These are phyloP conservation scores for Fusarium sp. DNA, from an alignment of 2,329 filamentous ascomycete species.

Conservation along the genomic window DNA sequence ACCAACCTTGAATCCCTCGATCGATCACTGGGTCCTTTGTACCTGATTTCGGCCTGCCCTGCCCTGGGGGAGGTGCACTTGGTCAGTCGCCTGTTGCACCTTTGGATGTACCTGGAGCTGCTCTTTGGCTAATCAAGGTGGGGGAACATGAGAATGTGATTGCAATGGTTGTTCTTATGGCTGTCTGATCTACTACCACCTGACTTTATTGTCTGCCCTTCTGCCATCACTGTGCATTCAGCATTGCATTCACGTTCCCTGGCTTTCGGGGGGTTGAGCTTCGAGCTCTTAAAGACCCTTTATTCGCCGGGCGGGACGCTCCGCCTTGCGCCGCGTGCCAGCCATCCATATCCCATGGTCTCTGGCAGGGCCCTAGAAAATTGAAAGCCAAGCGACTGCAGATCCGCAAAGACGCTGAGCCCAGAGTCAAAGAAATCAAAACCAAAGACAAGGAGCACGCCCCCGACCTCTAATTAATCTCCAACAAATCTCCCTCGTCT, in stretches of 20 bases:
- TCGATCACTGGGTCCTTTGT: slow-evolving; percentile 42
- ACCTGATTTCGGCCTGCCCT: slow-evolving; percentile 35
- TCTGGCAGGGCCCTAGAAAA: slow-evolving; percentile 25
- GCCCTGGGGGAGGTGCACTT: slow-evolving; percentile 25
- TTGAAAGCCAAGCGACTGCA: slow-evolving; percentile 39
- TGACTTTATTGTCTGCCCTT: slow-evolving; percentile 31
- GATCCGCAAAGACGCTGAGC: slow-evolving; percentile 38
- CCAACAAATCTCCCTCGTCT: slow-evolving; percentile 34
- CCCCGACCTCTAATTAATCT: slow-evolving; percentile 26
- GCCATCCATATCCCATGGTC: slow-evolving; percentile 33
- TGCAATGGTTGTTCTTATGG: slow-evolving; percentile 30
- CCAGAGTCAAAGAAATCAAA: slow-evolving; percentile 35
- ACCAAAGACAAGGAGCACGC: slow-evolving; percentile 39
- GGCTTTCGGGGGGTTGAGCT: slow-evolving; percentile 15
- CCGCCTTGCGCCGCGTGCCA: slow-evolving; percentile 44
- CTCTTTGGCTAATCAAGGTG: slow-evolving; percentile 28
- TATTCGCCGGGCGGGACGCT: slow-evolving; percentile 43
- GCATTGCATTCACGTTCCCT: slow-evolving; percentile 7
- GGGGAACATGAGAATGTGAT: slow-evolving; percentile 38
- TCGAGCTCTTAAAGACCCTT: slow-evolving; percentile 29
- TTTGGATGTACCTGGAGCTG: slow-evolving; percentile 18
- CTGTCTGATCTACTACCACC: slow-evolving; percentile 41
- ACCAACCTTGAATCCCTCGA: slow-evolving; percentile 42
- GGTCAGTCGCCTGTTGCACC: slow-evolving; percentile 33
- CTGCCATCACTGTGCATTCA: slow-evolving; percentile 34